Evolutionary conservation across 208 protist species (phyloP).

Genomic region (Angomonas ambiguus): DNA sequence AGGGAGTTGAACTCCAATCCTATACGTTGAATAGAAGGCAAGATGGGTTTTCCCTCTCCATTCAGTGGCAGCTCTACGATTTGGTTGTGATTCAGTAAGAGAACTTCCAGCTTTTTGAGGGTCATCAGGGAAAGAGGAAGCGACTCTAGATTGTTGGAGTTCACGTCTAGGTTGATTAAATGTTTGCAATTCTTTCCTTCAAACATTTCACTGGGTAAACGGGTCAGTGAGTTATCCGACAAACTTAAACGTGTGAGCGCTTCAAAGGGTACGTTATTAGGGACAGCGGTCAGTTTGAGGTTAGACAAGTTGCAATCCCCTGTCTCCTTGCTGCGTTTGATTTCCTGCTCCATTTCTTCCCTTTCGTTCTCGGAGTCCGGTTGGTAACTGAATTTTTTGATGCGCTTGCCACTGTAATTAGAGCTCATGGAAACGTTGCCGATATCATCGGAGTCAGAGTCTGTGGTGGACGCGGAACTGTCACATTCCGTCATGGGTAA

Average conservation of each 20-base stretch:
- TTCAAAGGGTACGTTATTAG: constrained; percentile 28
- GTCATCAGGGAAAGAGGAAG: constrained; percentile 62
- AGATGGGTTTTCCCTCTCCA: constrained; percentile 14
- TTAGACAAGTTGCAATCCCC: constrained; percentile 63
- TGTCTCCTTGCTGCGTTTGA: constrained; percentile 31
- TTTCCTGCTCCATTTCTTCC: constrained; percentile 45
- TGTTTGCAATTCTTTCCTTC: constrained; percentile 20
- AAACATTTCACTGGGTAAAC: constrained; percentile 46
- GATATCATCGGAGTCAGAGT: constrained; percentile 7
- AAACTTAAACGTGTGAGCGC: constrained; percentile 44
- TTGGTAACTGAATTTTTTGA: constrained; percentile 26
- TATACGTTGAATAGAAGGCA: constrained; percentile 46
- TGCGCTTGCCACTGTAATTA: neutral
- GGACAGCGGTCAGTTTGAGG: constrained; percentile 33
- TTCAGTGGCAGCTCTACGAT: constrained; percentile 31
- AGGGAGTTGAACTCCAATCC: constrained; percentile 75
- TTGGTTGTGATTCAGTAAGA: constrained; percentile 69
- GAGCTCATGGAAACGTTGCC: neutral
- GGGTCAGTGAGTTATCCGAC: constrained; percentile 48
- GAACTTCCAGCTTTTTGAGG: constrained; percentile 54
- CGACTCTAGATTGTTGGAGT: constrained; percentile 53
- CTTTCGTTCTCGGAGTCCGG: constrained; percentile 20
- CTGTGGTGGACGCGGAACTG: constrained; percentile 6
- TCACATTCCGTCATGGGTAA: constrained; percentile 21
- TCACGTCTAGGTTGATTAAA: constrained; percentile 52